phyloP scores from a whole-genome alignment of 2,329 filamentous ascomycete species.

The Sclerotinia spermophila region DNA sequence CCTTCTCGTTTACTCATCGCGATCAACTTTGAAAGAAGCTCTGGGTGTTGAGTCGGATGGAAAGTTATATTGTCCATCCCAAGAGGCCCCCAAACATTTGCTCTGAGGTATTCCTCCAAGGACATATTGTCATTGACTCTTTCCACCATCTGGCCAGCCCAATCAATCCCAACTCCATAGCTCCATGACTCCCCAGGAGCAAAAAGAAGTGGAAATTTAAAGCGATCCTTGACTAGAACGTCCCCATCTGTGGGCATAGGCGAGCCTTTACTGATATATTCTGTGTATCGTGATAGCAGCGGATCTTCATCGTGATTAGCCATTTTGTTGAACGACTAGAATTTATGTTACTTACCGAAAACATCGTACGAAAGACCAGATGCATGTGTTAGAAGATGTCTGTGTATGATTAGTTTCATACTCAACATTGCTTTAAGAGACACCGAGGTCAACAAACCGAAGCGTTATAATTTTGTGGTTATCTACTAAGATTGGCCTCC shows the following conservation, averaged over 20 bases:
- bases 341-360: slow-evolving; percentile 23
- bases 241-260: background rate
- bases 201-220: slow-evolving; percentile 50
- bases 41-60: slow-evolving; percentile 21
- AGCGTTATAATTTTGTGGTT: slow-evolving; percentile 33
- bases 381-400: slow-evolving; percentile 32
- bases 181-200: slow-evolving; percentile 61
- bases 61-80: slow-evolving; percentile 29
- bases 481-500: slow-evolving; percentile 25
- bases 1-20: slow-evolving; percentile 28
- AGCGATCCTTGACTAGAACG: slow-evolving; percentile 11
- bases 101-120: slow-evolving; percentile 43
- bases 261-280: slow-evolving; percentile 9
- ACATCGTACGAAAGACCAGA: slow-evolving; percentile 31
- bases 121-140: slow-evolving; percentile 34
- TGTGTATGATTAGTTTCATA: slow-evolving; percentile 13
- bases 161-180: slow-evolving; percentile 53
- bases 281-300: slow-evolving; percentile 21
- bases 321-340: background rate
- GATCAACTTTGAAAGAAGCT: slow-evolving; percentile 23
- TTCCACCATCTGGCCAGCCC: slow-evolving; percentile 51
- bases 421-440: background rate
- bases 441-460: slow-evolving; percentile 23
- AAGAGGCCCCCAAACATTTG: slow-evolving; percentile 41
- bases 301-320: slow-evolving; percentile 11